Percentiles rank a stretch among this genome's conserved stretches.
These are phyloP conservation scores for Pestalotiopsis sp. DNA, from an alignment of 2,329 filamentous ascomycete genomes.

Conservation along the genomic window DNA sequence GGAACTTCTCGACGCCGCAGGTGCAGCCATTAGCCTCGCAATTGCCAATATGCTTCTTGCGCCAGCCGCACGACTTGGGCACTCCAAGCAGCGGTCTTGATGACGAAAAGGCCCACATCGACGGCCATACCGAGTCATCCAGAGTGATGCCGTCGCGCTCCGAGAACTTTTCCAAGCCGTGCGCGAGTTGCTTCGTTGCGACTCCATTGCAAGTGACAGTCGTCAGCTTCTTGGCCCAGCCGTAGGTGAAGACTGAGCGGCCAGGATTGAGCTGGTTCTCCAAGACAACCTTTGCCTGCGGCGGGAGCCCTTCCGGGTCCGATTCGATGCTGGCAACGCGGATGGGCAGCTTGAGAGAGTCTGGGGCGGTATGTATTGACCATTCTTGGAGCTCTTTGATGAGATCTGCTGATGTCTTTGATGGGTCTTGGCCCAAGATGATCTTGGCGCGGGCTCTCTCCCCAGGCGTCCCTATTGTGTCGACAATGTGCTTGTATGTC, in stretches of 20 bases:
- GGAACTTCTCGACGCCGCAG: conserved; percentile 28
- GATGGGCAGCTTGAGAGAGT: conserved; percentile 56
- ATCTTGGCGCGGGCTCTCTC: conserved; percentile 62
- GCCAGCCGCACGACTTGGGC: conserved; percentile 18
- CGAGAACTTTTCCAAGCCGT: conserved; percentile 24
- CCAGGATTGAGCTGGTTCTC: conserved; percentile 48
- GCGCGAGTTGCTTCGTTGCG: conserved; percentile 67
- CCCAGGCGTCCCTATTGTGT: conserved; percentile 61
- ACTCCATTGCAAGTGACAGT: conserved; percentile 73
- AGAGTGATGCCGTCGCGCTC: conserved; percentile 15
- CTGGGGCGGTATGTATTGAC: conserved; percentile 39
- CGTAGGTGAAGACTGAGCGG: conserved; percentile 69
- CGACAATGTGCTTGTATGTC: conserved; percentile 68
- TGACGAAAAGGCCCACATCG: conserved; percentile 31
- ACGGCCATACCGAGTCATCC: conserved; percentile 28
- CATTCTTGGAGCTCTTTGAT: conserved; percentile 32
- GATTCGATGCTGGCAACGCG: conserved; percentile 46
- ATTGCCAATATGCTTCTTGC: conserved; percentile 30
- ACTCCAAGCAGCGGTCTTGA: conserved; percentile 31
- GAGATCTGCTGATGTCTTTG: conserved; percentile 23
- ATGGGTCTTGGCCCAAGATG: conserved; percentile 46
- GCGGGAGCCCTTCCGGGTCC: conserved; percentile 16
- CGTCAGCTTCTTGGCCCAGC: conserved; percentile 64
- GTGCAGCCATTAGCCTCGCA: conserved; percentile 25
- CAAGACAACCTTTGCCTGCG: conserved; percentile 39